phyloP scores from a whole-genome alignment of 2,329 filamentous ascomycete species.

The Sphaceloma murrayae region DNA sequence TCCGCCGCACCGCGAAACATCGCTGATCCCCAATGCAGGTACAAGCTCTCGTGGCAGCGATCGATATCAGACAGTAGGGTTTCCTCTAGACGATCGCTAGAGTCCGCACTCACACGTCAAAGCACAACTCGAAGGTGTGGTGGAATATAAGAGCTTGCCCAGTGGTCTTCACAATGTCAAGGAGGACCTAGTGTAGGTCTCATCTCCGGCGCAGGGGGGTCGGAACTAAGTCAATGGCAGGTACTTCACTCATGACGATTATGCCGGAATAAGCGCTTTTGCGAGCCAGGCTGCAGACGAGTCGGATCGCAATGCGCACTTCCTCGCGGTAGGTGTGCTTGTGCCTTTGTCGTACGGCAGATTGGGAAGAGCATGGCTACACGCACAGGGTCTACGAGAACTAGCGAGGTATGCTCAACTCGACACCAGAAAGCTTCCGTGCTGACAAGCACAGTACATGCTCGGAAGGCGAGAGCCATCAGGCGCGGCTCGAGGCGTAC shows the following conservation, averaged over 20 bases:
- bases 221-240: conserved; percentile 36
- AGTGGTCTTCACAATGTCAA: conserved; percentile 84
- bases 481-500: conserved; percentile 61
- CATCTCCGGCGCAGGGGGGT: background rate
- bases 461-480: conserved; percentile 57
- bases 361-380: conserved; percentile 79
- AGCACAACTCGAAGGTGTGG: conserved; percentile 66
- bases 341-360: conserved; percentile 79
- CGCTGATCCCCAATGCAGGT: conserved; percentile 35
- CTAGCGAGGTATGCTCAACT: conserved; percentile 53
- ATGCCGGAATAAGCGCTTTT: conserved; percentile 87
- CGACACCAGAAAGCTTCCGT: background rate
- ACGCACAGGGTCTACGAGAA: conserved; percentile 64
- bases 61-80: conserved; percentile 54
- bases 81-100: no score
- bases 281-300: conserved; percentile 72
- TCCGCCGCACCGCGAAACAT: background rate
- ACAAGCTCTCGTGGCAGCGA: conserved; percentile 81
- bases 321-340: conserved; percentile 83
- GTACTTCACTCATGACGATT: conserved; percentile 80
- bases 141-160: conserved; percentile 93
- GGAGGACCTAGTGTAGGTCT: conserved; percentile 59
- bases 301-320: conserved; percentile 73
- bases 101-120: background rate
- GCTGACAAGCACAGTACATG: conserved; percentile 29